Evolutionary conservation across 2,329 filamentous ascomycete species (phyloP), one percentile per base, ranked within the genome.

Genomic region (Xylaria sp.): DNA sequence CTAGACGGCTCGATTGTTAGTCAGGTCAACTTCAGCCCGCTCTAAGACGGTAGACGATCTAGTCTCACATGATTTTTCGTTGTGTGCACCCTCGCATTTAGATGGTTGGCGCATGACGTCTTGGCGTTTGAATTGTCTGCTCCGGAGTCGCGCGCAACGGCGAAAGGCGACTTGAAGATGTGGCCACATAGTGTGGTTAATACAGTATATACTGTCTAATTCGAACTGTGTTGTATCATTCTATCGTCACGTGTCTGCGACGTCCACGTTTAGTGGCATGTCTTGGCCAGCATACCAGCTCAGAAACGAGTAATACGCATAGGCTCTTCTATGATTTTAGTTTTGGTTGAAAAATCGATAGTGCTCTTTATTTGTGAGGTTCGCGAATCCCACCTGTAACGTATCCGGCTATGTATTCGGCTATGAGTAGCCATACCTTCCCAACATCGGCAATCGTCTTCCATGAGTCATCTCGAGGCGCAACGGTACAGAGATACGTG

Each of bases 171-270:
- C n/a, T n/a, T n/a, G n/a, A n/a, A n/a, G n/a, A n/a, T n/a, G n/a
- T 31, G 28, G 9, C 28, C 4, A 31, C 28, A 31, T 31, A 31
- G 28, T 31, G 28, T 31, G 28, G 28, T 31, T 31, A 14, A 9
- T 35, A 21, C 33, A n/a, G n/a, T n/a, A n/a, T n/a, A n/a, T n/a
- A 25, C 14, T 28, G 43, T 23, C 4, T 23, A 45, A 25, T 4
- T 43, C 28, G 28, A 31, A 43, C 40, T 23, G 37, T 40, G n/a
- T 19, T 11, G 40, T 21, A 11, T 37, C 4, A 57, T 43, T 35
- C 43, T 51, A 58, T 58, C 45, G 12, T 51, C 55, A 58, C 55
- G 55, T 58, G 55, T 3, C 19, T 25, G n/a, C n/a, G n/a, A n/a
- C n/a, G n/a, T n/a, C n/a, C n/a, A n/a, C n/a, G n/a, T n/a, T n/a